phyloP scores from a whole-genome alignment of 2,329 filamentous ascomycete species.

The Pyrenochaeta sp. region DNA sequence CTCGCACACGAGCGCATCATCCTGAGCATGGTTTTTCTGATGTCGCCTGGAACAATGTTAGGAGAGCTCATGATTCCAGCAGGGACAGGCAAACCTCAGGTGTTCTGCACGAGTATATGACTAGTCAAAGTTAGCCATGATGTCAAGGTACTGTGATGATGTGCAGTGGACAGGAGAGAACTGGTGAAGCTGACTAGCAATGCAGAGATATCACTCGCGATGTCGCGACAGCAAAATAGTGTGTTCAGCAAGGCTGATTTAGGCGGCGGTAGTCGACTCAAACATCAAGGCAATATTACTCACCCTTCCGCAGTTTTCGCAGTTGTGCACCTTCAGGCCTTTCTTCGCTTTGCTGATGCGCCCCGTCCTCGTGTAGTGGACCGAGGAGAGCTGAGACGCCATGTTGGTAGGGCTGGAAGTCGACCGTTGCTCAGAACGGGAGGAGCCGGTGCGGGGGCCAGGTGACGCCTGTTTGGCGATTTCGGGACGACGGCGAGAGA shows the following conservation, averaged over 20 bases:
- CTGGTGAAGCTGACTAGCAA: neutral
- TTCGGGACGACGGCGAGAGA: constrained; percentile 39
- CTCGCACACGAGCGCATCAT: constrained; percentile 52
- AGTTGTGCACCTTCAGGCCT: constrained; percentile 56
- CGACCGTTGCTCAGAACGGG: constrained; percentile 42
- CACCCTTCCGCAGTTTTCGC: constrained; percentile 57
- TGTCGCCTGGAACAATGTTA: constrained; percentile 49
- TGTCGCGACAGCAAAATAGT: neutral
- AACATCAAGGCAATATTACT: constrained; percentile 25
- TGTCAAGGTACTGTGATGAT: neutral
- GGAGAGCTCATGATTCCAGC: neutral
- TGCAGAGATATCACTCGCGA: neutral
- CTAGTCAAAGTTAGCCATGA: constrained; percentile 43
- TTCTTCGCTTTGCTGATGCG: constrained; percentile 59
- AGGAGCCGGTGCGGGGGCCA: constrained; percentile 36
- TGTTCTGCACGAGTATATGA: constrained; percentile 59
- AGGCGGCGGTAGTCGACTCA: neutral
- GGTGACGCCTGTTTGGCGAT: constrained; percentile 29
- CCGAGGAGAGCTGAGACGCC: constrained; percentile 34
- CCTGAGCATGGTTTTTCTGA: constrained; percentile 57
- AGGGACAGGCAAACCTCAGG: constrained; percentile 46
- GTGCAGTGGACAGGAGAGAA: neutral
- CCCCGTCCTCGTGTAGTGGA: constrained; percentile 56
- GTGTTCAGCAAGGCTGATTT: constrained; percentile 8
- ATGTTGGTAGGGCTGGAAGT: constrained; percentile 41